These are phyloP conservation scores for Centaurea solstitialis DNA, from an alignment of 129 eudicot species.

Conservation along the genomic window DNA sequence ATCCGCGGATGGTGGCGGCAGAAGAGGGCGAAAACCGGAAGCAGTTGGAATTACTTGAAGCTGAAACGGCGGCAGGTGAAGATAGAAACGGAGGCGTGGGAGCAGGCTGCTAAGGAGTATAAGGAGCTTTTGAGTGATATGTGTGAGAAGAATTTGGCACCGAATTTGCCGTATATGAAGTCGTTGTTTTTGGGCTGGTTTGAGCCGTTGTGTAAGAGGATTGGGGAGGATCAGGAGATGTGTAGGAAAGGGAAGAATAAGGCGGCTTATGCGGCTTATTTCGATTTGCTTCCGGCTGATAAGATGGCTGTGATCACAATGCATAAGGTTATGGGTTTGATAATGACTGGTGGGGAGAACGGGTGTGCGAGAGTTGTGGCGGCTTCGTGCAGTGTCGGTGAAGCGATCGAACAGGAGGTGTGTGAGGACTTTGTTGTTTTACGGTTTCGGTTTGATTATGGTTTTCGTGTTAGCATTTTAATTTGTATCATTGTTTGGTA, in stretches of 20 bases:
- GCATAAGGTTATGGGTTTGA: conserved; percentile 87
- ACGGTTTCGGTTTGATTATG: background rate
- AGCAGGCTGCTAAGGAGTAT: conserved; percentile 71
- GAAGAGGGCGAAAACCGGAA: conserved; percentile 34
- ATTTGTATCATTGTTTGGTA: background rate
- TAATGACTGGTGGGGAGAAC: conserved; percentile 80
- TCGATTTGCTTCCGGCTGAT: conserved; percentile 80
- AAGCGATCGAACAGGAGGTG: conserved; percentile 94
- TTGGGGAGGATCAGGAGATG: conserved; percentile 60
- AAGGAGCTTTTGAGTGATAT: conserved; percentile 74
- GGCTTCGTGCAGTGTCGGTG: conserved; percentile 83
- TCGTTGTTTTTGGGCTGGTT: conserved; percentile 94
- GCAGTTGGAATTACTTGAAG: conserved; percentile 41
- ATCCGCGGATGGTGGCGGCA: conserved; percentile 28
- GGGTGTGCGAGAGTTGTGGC: conserved; percentile 72
- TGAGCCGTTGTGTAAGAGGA: conserved; percentile 70
- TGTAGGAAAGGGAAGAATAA: conserved; percentile 53
- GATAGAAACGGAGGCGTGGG: conserved; percentile 91
- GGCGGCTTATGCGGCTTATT: conserved; percentile 53
- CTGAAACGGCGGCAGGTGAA: conserved; percentile 70
- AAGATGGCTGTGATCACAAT: conserved; percentile 89
- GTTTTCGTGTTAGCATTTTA: background rate
- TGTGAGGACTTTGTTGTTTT: conserved; percentile 19
- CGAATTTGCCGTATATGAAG: conserved; percentile 90
- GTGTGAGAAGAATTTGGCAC: conserved; percentile 85